These are phyloP conservation scores for Aureobasidium pullulans DNA, from an alignment of 2,329 filamentous ascomycete genomes.

Conservation along the genomic window DNA sequence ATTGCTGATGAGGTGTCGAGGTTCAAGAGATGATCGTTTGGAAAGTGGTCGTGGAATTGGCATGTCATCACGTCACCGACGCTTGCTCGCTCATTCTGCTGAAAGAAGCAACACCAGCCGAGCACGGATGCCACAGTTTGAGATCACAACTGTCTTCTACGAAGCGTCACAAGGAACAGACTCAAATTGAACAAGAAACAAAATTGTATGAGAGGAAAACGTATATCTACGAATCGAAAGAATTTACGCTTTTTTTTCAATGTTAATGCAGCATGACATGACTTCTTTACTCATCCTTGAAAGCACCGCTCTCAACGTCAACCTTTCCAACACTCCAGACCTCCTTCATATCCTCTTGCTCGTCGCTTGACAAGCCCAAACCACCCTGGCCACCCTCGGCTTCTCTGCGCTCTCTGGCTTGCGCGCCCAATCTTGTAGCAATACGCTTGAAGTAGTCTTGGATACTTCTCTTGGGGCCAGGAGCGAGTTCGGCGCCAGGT, in stretches of 20 bases:
- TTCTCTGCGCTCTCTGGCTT: conserved; percentile 81
- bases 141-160: too few relatives aligned
- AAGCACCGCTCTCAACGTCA: conserved; percentile 58
- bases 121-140: background rate
- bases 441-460: conserved; percentile 96
- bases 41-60: background rate
- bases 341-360: conserved; percentile 89
- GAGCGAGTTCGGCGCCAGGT: conserved; percentile 54
- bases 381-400: conserved; percentile 86
- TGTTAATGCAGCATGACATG: background rate
- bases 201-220: background rate
- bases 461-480: conserved; percentile 80
- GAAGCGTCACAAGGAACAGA: too few relatives aligned
- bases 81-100: background rate
- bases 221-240: background rate
- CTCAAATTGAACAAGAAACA: background rate
- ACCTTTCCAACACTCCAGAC: conserved; percentile 92
- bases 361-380: conserved; percentile 79
- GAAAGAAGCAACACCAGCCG: conserved; percentile 3
- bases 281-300: background rate
- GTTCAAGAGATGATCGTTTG: background rate
- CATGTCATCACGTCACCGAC: background rate
- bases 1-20: background rate
- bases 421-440: conserved; percentile 71
- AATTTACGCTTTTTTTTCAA: background rate